Percentiles rank a stretch among this genome's conserved stretches.
Conservation (phyloP, 305 asterid species). For the Solanum aculeatissimum region DNA sequence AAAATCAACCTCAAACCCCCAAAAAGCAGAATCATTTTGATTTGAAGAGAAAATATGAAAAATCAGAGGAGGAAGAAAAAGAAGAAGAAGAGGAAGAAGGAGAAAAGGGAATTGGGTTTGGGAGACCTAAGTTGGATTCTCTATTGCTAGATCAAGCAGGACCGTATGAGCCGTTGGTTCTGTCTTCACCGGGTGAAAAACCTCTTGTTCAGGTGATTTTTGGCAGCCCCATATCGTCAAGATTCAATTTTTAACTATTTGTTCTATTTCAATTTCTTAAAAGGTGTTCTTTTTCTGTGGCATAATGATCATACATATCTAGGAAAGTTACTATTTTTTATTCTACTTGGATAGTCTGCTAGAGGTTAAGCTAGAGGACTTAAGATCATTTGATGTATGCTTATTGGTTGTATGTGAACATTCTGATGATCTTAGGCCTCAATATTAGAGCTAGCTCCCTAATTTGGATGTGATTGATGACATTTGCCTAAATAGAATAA, state of each 20-base stretch:
- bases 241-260: neutral
- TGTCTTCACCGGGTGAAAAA: constrained; percentile 41
- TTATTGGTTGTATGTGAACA: neutral
- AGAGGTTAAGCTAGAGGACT: neutral
- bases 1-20: constrained; percentile 7
- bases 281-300: neutral
- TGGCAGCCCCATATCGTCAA: constrained; percentile 1
- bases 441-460: neutral
- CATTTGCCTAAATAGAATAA: neutral
- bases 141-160: constrained; percentile 37
- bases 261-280: neutral
- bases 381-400: neutral
- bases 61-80: constrained; percentile 13
- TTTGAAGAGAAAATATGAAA: constrained; percentile 12
- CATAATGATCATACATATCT: neutral
- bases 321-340: neutral
- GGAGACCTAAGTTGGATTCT: constrained; percentile 36
- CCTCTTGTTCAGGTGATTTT: constrained; percentile 56
- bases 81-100: constrained; percentile 17
- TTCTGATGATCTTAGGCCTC: neutral
- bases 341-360: neutral
- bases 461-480: neutral
- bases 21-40: constrained; percentile 20
- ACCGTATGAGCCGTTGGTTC: constrained; percentile 65
- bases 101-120: constrained; percentile 7